Conservation (phyloP, 768 basidiomycete species). For the Tremella mesenterica region DNA sequence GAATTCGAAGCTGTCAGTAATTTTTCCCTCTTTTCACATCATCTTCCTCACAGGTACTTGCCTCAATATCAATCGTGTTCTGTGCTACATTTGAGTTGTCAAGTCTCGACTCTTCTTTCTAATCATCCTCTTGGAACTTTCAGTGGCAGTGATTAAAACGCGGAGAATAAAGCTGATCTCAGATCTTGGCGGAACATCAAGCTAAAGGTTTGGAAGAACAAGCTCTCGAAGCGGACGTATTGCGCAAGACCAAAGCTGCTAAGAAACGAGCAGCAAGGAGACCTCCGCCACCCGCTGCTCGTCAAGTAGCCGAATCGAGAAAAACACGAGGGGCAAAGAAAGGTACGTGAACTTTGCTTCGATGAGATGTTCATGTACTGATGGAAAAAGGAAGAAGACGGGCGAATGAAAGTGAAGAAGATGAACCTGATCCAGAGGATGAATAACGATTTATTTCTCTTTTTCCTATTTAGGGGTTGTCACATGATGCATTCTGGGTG, state of each 20-base stretch:
- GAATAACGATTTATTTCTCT: slow-evolving; percentile 4
- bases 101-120: no score
- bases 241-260: slow-evolving; percentile 70
- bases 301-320: background rate
- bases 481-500: no score
- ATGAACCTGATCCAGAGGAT: slow-evolving; percentile 14
- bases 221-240: slow-evolving; percentile 74
- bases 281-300: slow-evolving; percentile 3
- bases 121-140: no score
- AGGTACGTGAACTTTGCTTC: slow-evolving; percentile 6
- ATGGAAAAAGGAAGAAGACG: slow-evolving; percentile 1
- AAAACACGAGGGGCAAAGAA: background rate
- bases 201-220: slow-evolving; percentile 85
- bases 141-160: no score
- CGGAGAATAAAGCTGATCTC: slow-evolving; percentile 1
- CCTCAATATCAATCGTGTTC: no score
- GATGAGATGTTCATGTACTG: background rate
- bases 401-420: slow-evolving; percentile 7
- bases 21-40: background rate
- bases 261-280: slow-evolving; percentile 44
- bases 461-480: background rate
- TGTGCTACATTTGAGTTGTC: no score
- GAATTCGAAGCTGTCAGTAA: slow-evolving; percentile 75
- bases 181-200: slow-evolving; percentile 78
- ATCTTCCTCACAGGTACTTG: background rate